Conservation (phyloP, 352 stramenopile species). For the Phytophthora kernoviae region DNA sequence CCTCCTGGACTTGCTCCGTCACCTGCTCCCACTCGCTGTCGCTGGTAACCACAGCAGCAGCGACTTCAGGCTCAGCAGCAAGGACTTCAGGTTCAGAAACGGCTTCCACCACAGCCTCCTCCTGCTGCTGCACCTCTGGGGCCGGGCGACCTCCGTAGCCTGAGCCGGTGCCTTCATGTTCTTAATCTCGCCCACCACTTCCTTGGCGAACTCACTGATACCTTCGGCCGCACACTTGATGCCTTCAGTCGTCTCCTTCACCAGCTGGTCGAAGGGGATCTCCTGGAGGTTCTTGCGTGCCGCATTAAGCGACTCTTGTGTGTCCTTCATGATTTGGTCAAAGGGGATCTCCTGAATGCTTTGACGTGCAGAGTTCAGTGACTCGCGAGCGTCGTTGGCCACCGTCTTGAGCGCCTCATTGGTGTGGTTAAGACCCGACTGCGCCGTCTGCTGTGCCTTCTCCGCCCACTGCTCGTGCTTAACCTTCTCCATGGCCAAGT, state of each 20-base stretch:
- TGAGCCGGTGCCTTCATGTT: slow-evolving; percentile 42
- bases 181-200: slow-evolving; percentile 77
- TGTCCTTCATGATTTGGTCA: slow-evolving; percentile 83
- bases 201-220: slow-evolving; percentile 78
- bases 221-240: slow-evolving; percentile 80
- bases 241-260: slow-evolving; percentile 79
- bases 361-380: slow-evolving; percentile 50
- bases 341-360: slow-evolving; percentile 85
- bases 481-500: slow-evolving; percentile 79
- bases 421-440: slow-evolving; percentile 62
- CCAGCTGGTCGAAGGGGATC: slow-evolving; percentile 78
- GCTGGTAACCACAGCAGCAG: slow-evolving; percentile 22
- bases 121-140: slow-evolving; percentile 33
- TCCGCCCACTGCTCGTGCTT: slow-evolving; percentile 82
- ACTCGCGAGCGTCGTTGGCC: slow-evolving; percentile 62
- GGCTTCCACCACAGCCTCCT: slow-evolving; percentile 30
- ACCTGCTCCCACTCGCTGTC: slow-evolving; percentile 82
- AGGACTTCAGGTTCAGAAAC: slow-evolving; percentile 24
- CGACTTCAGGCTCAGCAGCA: slow-evolving; percentile 1
- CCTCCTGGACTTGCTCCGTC: slow-evolving; percentile 40
- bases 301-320: slow-evolving; percentile 49
- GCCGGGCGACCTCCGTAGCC: slow-evolving; percentile 33
- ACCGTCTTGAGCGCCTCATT: slow-evolving; percentile 66
- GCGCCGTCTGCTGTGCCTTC: slow-evolving; percentile 51
- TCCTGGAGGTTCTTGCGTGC: slow-evolving; percentile 56